These are phyloP conservation scores for Maudiozyma saulgeensis DNA, from an alignment of 805 yeast genomes.

Conservation along the genomic window DNA sequence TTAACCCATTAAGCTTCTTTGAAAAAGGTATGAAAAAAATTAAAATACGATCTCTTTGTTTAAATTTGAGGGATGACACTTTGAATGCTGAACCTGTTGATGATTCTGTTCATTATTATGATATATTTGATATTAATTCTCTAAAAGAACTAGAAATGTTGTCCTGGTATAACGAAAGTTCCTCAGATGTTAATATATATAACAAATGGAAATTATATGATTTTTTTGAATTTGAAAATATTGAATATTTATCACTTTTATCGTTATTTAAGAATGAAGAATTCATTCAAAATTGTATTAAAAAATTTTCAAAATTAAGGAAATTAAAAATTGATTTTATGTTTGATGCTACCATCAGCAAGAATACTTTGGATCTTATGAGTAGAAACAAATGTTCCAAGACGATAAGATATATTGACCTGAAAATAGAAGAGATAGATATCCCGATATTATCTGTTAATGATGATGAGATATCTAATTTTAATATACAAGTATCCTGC, in stretches of 20 bases:
- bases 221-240: conserved; percentile 23
- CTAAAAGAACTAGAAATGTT: conserved; percentile 28
- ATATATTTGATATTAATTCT: conserved; percentile 25
- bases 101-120: conserved; percentile 12
- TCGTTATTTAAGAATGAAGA: conserved; percentile 23
- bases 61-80: conserved; percentile 26
- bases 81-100: conserved; percentile 7
- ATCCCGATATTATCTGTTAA: conserved; percentile 16
- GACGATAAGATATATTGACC: conserved; percentile 27
- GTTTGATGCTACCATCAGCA: conserved; percentile 17
- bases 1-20: conserved; percentile 20
- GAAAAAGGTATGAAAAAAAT: conserved; percentile 13
- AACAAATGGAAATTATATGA: conserved; percentile 20
- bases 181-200: conserved; percentile 13
- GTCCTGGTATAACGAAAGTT: conserved; percentile 30
- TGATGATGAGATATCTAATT: conserved; percentile 14
- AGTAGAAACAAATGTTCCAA: conserved; percentile 17
- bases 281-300: conserved; percentile 20
- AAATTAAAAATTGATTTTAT: conserved; percentile 30
- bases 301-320: conserved; percentile 18
- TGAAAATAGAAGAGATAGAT: conserved; percentile 20
- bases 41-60: conserved; percentile 14
- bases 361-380: conserved; percentile 14
- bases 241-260: conserved; percentile 27
- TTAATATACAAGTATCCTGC: conserved; percentile 15